These are phyloP conservation scores for Liriodendron chinense DNA, from an alignment of 164 flowering plant species.

Conservation along the genomic window DNA sequence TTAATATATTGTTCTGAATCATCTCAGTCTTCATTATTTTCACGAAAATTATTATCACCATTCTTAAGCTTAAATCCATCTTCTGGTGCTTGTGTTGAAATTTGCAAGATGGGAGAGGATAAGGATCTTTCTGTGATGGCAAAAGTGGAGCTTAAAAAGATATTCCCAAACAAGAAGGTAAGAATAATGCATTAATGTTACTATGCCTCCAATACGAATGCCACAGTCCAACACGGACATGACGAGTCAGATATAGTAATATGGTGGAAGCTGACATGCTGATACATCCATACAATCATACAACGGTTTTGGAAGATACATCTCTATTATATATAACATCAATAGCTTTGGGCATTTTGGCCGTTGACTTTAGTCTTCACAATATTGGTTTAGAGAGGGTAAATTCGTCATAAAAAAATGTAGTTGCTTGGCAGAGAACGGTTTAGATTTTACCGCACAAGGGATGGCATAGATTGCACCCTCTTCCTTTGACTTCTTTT, in stretches of 20 bases:
- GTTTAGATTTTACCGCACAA: too few species aligned
- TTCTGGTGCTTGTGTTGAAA: constrained; percentile 3
- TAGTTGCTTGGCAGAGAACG: too few species aligned
- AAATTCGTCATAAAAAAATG: too few species aligned
- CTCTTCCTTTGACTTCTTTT: too few species aligned
- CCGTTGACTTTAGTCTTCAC: too few species aligned
- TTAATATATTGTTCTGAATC: too few species aligned
- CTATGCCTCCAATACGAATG: neutral
- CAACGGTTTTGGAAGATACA: too few species aligned
- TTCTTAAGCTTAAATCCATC: neutral
- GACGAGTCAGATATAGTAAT: neutral
- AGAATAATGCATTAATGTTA: neutral
- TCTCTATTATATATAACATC: too few species aligned
- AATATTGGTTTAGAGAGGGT: neutral
- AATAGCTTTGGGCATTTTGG: too few species aligned
- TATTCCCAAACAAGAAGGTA: constrained; percentile 79
- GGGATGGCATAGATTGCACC: too few species aligned
- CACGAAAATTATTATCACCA: neutral
- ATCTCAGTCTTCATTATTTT: neutral
- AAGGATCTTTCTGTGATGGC: constrained; percentile 59
- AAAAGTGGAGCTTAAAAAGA: constrained; percentile 60
- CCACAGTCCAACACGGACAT: neutral
- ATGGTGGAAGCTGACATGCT: neutral
- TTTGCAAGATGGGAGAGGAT: constrained; percentile 70
- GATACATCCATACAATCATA: neutral